Evolutionary conservation across 805 yeast genomes (phyloP).

Genomic region (Yarrowia hollandica): DNA sequence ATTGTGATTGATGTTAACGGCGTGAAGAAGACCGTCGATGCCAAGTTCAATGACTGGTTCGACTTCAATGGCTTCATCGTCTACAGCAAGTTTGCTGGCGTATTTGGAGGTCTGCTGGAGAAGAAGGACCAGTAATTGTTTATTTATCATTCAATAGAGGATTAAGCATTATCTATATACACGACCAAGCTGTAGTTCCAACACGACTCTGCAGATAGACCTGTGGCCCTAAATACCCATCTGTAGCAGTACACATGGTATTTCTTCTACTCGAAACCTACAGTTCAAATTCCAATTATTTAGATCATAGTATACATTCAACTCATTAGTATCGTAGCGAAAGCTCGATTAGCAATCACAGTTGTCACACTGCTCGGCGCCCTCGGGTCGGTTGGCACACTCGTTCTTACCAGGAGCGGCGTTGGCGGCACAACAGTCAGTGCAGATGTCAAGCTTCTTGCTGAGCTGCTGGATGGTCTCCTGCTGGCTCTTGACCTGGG

Average conservation of each 20-base stretch:
- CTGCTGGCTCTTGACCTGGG: constrained; percentile 25
- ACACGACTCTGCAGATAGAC: too few relatives aligned
- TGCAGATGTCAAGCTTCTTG: constrained; percentile 25
- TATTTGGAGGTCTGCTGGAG: not conserved
- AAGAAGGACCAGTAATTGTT: constrained; percentile 21
- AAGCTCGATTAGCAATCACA: constrained; percentile 20
- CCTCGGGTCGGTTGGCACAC: constrained; percentile 29
- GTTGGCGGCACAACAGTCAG: constrained; percentile 14
- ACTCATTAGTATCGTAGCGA: constrained; percentile 24
- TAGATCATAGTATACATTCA: constrained; percentile 28
- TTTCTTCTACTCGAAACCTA: too few relatives aligned
- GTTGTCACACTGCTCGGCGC: constrained; percentile 29
- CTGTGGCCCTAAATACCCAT: too few relatives aligned
- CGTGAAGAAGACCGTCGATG: constrained; percentile 26
- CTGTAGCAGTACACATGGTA: too few relatives aligned
- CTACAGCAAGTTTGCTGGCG: constrained; percentile 32
- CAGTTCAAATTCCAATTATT: too few relatives aligned
- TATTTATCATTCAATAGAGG: constrained; percentile 1
- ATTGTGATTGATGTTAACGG: constrained; percentile 32
- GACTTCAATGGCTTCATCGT: constrained; percentile 35
- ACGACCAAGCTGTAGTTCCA: too few relatives aligned
- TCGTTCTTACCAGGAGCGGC: constrained; percentile 8
- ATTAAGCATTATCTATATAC: too few relatives aligned
- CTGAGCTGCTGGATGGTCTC: constrained; percentile 27
- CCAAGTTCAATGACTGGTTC: constrained; percentile 35